phyloP scores from a whole-genome alignment of 208 protist genomes.

The Crithidia fasciculata region DNA sequence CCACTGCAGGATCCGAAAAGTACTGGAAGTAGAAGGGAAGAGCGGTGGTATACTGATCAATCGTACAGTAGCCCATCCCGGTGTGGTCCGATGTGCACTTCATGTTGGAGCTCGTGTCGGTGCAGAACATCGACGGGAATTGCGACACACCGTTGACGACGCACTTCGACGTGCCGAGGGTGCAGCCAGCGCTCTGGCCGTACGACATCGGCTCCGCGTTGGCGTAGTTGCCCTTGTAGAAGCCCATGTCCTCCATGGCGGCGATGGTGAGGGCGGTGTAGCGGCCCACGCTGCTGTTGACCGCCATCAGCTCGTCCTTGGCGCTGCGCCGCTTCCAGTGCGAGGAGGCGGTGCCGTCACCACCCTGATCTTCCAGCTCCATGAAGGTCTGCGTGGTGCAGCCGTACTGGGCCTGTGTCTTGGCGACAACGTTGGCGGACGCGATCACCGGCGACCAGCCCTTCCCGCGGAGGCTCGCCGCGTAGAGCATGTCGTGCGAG shows the following conservation, averaged over 20 bases:
- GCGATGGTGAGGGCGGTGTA: constrained; percentile 81
- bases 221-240: constrained; percentile 67
- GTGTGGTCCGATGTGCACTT: too few species aligned
- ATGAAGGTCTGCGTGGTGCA: constrained; percentile 34
- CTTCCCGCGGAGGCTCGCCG: constrained; percentile 37
- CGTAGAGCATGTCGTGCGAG: not conserved
- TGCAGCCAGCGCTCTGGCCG: constrained; percentile 64
- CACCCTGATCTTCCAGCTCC: too few species aligned
- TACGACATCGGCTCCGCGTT: constrained; percentile 20
- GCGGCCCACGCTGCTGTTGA: constrained; percentile 23
- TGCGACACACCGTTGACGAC: constrained; percentile 33
- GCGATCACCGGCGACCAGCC: constrained; percentile 21
- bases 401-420: constrained; percentile 7
- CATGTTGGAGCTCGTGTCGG: too few species aligned
- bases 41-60: not conserved
- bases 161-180: constrained; percentile 42
- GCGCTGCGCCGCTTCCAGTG: too few species aligned
- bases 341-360: too few species aligned
- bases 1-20: constrained; percentile 30
- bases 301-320: constrained; percentile 48
- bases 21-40: constrained; percentile 49
- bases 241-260: constrained; percentile 74
- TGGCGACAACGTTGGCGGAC: constrained; percentile 6
- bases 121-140: constrained; percentile 47
- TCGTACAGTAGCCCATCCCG: too few species aligned